Percentiles rank a stretch among this genome's conserved stretches.
Conservation (phyloP, 2,329 filamentous ascomycete genomes). For the Botrytis elliptica region DNA sequence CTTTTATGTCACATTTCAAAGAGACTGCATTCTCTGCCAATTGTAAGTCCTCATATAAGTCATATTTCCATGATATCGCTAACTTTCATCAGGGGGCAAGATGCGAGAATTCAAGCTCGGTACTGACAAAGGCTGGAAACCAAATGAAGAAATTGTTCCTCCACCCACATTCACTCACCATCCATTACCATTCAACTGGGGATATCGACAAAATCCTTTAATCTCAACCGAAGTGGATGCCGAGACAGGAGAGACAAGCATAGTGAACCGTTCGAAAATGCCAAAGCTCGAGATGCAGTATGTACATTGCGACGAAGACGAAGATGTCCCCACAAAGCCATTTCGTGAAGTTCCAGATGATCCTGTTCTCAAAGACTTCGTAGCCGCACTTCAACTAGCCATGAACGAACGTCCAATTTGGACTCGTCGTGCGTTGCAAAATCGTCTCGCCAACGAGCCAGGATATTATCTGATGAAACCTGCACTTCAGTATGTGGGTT, state of each 20-base stretch:
- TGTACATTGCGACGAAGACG: constrained; percentile 28
- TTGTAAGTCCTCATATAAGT: constrained; percentile 48
- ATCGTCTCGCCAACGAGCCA: constrained; percentile 58
- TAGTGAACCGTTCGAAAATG: constrained; percentile 33
- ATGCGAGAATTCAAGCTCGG: constrained; percentile 67
- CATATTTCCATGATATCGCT: constrained; percentile 13
- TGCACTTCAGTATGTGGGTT: constrained; percentile 80
- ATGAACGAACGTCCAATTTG: constrained; percentile 78
- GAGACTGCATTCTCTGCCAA: constrained; percentile 70
- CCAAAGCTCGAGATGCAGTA: constrained; percentile 30
- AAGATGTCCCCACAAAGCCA: constrained; percentile 27
- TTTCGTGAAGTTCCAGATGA: constrained; percentile 39
- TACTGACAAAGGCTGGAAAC: constrained; percentile 56
- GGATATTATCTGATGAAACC: constrained; percentile 63
- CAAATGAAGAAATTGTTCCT: constrained; percentile 70
- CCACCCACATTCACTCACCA: constrained; percentile 76
- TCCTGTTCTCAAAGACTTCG: constrained; percentile 59
- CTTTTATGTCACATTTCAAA: constrained; percentile 69
- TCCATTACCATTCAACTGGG: constrained; percentile 72
- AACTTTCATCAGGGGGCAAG: constrained; percentile 47
- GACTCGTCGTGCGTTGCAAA: constrained; percentile 79
- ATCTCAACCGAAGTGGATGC: constrained; percentile 44
- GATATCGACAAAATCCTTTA: constrained; percentile 82
- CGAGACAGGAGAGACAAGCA: constrained; percentile 37
- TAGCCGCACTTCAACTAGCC: constrained; percentile 61